Evolutionary conservation across 768 basidiomycete genomes (phyloP).

Genomic region (Lentinula lateritia): DNA sequence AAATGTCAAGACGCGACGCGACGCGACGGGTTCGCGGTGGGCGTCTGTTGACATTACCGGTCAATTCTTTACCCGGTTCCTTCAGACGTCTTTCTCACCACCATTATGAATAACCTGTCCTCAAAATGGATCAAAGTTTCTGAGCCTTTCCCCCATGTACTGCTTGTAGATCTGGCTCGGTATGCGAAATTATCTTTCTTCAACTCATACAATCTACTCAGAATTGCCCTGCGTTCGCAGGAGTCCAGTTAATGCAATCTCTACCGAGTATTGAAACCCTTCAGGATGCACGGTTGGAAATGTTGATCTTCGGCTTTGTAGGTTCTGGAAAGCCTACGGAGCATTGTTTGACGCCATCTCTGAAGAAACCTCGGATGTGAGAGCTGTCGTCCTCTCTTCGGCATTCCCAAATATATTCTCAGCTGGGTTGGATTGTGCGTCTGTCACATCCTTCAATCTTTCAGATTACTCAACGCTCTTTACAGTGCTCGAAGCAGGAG

Average conservation of each 20-base stretch:
- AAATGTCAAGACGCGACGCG: too few species aligned
- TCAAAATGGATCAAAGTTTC: conserved; percentile 44
- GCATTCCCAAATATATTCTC: conserved; percentile 69
- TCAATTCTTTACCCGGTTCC: too few species aligned
- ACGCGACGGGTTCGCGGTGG: too few species aligned
- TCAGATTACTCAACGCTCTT: too few species aligned
- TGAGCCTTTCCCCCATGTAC: conserved; percentile 37
- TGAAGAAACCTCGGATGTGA: conserved; percentile 46
- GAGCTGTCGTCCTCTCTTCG: conserved; percentile 72
- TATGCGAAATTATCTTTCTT: conserved; percentile 12
- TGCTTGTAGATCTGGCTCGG: conserved; percentile 42
- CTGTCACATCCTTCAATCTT: conserved; percentile 11
- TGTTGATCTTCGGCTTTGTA: conserved; percentile 17
- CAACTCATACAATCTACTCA: neutral
- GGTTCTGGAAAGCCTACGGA: conserved; percentile 72
- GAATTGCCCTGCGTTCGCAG: conserved; percentile 22
- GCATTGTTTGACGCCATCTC: conserved; percentile 52
- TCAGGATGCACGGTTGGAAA: neutral
- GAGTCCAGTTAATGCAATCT: conserved; percentile 67
- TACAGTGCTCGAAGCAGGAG: conserved; percentile 25
- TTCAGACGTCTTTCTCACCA: too few species aligned
- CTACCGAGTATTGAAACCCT: conserved; percentile 28
- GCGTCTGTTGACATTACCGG: too few species aligned
- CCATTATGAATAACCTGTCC: conserved; percentile 14
- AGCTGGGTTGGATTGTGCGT: conserved; percentile 73